Percentiles rank a stretch among this genome's conserved stretches.
These are phyloP conservation scores for Xylaria sp. DNA, from an alignment of 2,329 filamentous ascomycete species.

Conservation along the genomic window DNA sequence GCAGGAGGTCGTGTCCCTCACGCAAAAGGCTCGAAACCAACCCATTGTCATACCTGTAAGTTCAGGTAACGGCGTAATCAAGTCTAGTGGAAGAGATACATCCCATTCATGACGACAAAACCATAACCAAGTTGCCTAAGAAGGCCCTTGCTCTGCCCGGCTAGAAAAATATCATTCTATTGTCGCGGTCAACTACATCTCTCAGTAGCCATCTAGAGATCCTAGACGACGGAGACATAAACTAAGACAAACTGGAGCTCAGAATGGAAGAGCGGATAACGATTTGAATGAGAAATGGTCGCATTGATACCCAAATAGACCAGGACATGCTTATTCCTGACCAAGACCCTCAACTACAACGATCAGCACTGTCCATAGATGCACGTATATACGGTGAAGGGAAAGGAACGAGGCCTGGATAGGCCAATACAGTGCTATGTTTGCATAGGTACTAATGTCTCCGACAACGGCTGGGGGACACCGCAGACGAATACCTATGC, in stretches of 20 bases:
- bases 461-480: background rate
- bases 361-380: constrained; percentile 16
- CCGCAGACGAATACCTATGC: background rate
- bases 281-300: constrained; percentile 27
- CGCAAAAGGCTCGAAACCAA: constrained; percentile 61
- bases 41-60: constrained; percentile 47
- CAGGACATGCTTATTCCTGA: constrained; percentile 33
- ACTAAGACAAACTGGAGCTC: constrained; percentile 1
- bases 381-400: background rate
- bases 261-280: constrained; percentile 8
- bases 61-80: constrained; percentile 48
- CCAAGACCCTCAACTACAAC: constrained; percentile 14
- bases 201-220: background rate
- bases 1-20: constrained; percentile 67
- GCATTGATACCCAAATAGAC: constrained; percentile 47
- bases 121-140: background rate
- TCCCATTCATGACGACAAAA: constrained; percentile 23
- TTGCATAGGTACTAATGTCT: constrained; percentile 6
- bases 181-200: background rate
- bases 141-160: background rate
- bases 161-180: background rate
- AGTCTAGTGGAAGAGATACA: constrained; percentile 49
- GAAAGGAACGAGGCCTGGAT: constrained; percentile 3
- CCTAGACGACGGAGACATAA: background rate
- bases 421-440: background rate